These are phyloP conservation scores for Lachancea meyersii DNA, from an alignment of 805 yeast species.

Conservation along the genomic window DNA sequence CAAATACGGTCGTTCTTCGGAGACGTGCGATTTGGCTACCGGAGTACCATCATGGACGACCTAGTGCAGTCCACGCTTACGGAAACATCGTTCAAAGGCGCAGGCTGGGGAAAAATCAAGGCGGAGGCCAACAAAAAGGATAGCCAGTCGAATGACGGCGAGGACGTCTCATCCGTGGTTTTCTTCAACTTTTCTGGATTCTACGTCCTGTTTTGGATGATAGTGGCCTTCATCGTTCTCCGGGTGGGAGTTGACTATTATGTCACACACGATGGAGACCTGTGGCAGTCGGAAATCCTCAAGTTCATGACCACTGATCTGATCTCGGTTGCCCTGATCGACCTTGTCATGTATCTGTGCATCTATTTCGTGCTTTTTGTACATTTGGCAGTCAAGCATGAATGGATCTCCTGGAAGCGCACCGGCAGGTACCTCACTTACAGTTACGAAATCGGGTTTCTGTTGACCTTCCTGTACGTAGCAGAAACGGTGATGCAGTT, in stretches of 20 bases:
- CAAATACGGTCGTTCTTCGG: conserved; percentile 46
- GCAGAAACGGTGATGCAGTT: conserved; percentile 46
- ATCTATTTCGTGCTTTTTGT: conserved; percentile 55
- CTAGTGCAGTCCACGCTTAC: conserved; percentile 25
- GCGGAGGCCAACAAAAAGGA: conserved; percentile 5
- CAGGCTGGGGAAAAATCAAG: conserved; percentile 24
- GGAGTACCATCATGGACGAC: conserved; percentile 50
- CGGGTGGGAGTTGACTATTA: conserved; percentile 51
- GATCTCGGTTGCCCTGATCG: conserved; percentile 63
- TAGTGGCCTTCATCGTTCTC: conserved; percentile 48
- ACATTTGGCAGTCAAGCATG: conserved; percentile 47
- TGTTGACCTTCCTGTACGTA: conserved; percentile 48
- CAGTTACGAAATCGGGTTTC: conserved; percentile 47
- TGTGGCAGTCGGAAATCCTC: conserved; percentile 47
- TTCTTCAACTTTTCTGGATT: conserved; percentile 58
- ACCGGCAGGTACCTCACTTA: conserved; percentile 62
- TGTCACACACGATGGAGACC: conserved; percentile 35
- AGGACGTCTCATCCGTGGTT: background rate
- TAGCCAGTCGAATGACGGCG: background rate
- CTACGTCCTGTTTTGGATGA: conserved; percentile 74
- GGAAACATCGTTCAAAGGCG: conserved; percentile 26
- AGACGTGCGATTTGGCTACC: conserved; percentile 43
- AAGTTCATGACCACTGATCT: conserved; percentile 55
- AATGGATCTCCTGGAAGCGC: conserved; percentile 50
- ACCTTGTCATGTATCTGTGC: conserved; percentile 63